These are phyloP conservation scores for Parathielavia appendiculata DNA, from an alignment of 495 filamentous ascomycete genomes.

Conservation along the genomic window DNA sequence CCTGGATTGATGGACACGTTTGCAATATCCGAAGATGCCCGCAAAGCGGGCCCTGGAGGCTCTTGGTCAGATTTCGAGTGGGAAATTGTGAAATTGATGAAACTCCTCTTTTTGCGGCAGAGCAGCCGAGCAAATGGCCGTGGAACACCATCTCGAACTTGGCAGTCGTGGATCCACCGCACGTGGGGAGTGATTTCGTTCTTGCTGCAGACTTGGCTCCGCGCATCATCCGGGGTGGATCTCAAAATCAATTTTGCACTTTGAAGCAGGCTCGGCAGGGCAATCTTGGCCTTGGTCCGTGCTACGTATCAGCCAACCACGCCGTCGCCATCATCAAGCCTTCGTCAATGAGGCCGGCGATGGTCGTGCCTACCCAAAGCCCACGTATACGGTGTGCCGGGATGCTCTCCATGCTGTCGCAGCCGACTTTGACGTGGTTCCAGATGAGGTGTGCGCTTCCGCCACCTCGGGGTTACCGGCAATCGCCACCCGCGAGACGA, in stretches of 20 bases:
- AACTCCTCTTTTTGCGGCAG: conserved; percentile 2
- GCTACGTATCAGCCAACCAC: background rate
- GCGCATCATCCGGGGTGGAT: conserved; percentile 1
- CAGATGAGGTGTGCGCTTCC: background rate
- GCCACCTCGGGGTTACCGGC: background rate
- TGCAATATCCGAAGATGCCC: conserved; percentile 17
- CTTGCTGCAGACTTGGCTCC: conserved; percentile 9
- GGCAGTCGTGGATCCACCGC: conserved; percentile 6
- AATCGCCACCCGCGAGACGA: background rate
- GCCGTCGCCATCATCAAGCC: conserved; percentile 8
- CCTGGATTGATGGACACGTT: background rate
- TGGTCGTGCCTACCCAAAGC: background rate
- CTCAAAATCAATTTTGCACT: conserved; percentile 2
- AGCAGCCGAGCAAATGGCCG: conserved; percentile 9
- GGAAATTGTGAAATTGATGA: conserved; percentile 14
- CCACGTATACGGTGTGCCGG: background rate
- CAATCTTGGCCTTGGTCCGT: conserved; percentile 2
- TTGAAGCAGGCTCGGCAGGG: too few species aligned
- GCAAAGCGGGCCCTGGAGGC: conserved; percentile 11
- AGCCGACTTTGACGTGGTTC: background rate
- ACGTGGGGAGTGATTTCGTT: conserved; percentile 14
- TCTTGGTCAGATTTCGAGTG: background rate
- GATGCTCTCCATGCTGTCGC: too few species aligned
- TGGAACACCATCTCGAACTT: background rate
- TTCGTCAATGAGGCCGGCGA: background rate